Conservation (phyloP, 2,329 filamentous ascomycete genomes). For the Lecanicillium sp. region DNA sequence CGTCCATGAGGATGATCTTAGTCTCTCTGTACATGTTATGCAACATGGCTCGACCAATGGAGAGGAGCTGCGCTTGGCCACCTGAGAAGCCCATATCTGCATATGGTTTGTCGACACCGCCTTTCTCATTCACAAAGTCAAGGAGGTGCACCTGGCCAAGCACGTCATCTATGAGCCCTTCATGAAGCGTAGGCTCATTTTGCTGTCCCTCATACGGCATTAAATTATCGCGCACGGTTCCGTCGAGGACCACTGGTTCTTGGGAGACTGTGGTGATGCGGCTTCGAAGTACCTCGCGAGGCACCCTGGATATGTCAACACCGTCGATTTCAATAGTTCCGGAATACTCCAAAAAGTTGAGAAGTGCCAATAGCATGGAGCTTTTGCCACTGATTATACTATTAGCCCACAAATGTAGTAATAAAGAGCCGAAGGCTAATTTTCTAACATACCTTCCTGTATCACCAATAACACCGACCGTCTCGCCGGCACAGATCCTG, state of each 20-base stretch:
- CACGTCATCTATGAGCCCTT: no score
- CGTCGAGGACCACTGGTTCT: slow-evolving; percentile 4
- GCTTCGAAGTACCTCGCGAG: slow-evolving; percentile 4
- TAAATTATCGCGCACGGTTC: slow-evolving; percentile 2
- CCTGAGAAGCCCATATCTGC: no score
- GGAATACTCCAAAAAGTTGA: neutral
- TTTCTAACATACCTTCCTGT: slow-evolving; percentile 16
- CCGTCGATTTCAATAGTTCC: slow-evolving; percentile 4
- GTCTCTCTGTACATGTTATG: no score
- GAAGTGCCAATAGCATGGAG: slow-evolving; percentile 9
- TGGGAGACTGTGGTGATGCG: slow-evolving; percentile 9
- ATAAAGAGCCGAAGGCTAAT: neutral
- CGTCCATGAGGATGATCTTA: no score
- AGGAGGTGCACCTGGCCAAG: no score
- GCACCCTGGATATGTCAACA: neutral
- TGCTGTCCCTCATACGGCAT: neutral
- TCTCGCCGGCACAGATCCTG: slow-evolving; percentile 16
- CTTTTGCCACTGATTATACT: slow-evolving; percentile 12
- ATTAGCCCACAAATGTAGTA: no score
- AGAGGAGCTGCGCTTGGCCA: no score
- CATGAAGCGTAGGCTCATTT: no score
- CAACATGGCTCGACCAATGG: no score
- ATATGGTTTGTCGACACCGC: no score
- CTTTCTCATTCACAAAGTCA: no score
- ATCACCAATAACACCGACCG: slow-evolving; percentile 23